Conservation (phyloP, 1,284 basidiomycete genomes). For the Rhodotorula sp. region DNA sequence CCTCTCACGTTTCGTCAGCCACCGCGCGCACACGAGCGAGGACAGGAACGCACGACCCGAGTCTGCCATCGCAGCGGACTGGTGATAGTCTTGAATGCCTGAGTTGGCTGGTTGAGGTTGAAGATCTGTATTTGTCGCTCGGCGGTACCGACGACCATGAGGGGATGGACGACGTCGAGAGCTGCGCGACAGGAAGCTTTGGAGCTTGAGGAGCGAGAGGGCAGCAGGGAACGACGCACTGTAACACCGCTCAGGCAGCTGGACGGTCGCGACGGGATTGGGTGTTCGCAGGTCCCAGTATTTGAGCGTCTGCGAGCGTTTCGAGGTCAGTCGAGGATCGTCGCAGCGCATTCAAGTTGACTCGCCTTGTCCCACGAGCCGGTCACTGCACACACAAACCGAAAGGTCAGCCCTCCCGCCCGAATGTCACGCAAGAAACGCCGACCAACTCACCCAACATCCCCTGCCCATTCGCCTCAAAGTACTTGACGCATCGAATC, state of each 20-base stretch:
- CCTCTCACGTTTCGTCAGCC: background rate
- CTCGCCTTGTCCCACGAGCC: constrained; percentile 88
- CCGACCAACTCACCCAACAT: constrained; percentile 21
- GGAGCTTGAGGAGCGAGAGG: constrained; percentile 33
- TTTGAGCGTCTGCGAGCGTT: constrained; percentile 53
- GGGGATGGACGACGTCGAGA: constrained; percentile 76
- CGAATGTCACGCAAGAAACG: too few relatives aligned
- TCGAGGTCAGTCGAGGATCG: background rate
- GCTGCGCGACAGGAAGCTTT: constrained; percentile 47
- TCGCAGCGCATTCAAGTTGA: background rate
- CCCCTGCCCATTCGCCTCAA: constrained; percentile 60
- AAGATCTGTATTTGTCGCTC: constrained; percentile 85
- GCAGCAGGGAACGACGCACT: constrained; percentile 31
- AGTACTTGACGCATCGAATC: constrained; percentile 71
- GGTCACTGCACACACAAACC: constrained; percentile 55
- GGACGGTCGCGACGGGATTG: constrained; percentile 70
- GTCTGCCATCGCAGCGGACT: constrained; percentile 95
- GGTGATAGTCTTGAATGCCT: constrained; percentile 70
- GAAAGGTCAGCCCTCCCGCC: background rate
- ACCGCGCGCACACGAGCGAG: too few relatives aligned
- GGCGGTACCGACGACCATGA: constrained; percentile 94
- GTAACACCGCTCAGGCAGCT: constrained; percentile 85
- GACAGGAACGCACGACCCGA: constrained; percentile 56
- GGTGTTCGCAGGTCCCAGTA: constrained; percentile 85
- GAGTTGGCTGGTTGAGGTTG: constrained; percentile 76